Conservation (phyloP, 1,139 yeast genomes). For the Blastobotrys niveus region DNA sequence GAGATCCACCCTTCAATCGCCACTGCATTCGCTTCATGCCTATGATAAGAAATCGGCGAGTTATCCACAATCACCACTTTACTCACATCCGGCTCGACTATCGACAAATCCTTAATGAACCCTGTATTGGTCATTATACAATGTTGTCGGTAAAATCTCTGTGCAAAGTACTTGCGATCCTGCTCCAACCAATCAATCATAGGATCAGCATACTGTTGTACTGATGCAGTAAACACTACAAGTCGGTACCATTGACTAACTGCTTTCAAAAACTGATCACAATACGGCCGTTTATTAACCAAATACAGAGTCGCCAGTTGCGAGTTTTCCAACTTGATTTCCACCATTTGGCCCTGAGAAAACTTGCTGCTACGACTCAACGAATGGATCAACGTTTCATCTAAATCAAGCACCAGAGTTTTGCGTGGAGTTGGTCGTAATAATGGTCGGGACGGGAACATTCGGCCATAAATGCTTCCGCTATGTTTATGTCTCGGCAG, state of each 20-base stretch:
- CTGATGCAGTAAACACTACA: constrained; percentile 89
- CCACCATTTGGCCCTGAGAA: constrained; percentile 68
- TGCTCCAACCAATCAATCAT: constrained; percentile 83
- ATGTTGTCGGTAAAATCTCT: constrained; percentile 70
- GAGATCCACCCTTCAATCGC: constrained; percentile 97
- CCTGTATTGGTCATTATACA: constrained; percentile 68
- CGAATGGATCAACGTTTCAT: constrained; percentile 91
- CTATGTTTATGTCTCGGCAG: not conserved
- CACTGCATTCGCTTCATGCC: constrained; percentile 82
- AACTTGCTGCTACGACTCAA: constrained; percentile 60
- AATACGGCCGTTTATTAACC: constrained; percentile 87
- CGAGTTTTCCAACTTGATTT: constrained; percentile 61
- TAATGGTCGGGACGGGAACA: constrained; percentile 15
- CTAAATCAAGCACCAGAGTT: constrained; percentile 78
- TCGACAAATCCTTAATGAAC: constrained; percentile 76
- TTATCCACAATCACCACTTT: constrained; percentile 81
- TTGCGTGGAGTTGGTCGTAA: constrained; percentile 40
- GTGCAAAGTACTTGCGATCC: constrained; percentile 46
- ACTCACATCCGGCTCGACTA: constrained; percentile 51
- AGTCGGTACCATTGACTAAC: constrained; percentile 85
- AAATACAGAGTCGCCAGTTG: constrained; percentile 71
- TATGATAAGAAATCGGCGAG: constrained; percentile 81
- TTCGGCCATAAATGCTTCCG: not conserved
- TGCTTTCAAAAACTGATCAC: constrained; percentile 73
- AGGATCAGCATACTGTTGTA: constrained; percentile 94